Conservation (phyloP, 2,329 filamentous ascomycete genomes). For the Fusarium tricinctum region DNA sequence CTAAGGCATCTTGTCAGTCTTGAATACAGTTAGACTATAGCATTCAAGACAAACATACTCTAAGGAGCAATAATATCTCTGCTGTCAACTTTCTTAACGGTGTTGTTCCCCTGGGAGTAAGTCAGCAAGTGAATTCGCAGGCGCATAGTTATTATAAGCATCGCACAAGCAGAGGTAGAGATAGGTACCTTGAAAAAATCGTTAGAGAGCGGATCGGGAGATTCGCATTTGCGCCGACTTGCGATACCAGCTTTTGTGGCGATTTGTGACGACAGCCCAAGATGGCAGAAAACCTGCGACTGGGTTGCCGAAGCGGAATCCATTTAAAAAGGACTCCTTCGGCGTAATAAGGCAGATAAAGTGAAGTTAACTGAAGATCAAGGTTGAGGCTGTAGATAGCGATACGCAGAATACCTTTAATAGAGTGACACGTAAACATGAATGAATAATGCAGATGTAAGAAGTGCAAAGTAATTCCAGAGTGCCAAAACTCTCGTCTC, state of each 20-base stretch:
- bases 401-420: neutral
- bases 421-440: neutral
- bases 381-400: neutral
- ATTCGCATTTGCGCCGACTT: neutral
- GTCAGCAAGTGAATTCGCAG: neutral
- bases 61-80: slow-evolving; percentile 16
- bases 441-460: neutral
- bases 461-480: neutral
- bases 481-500: neutral
- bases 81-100: neutral
- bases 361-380: neutral
- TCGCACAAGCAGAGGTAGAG: neutral
- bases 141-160: neutral
- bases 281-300: neutral
- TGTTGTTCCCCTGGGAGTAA: neutral
- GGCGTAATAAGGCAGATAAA: neutral
- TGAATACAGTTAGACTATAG: neutral
- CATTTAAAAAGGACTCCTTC: slow-evolving; percentile 1
- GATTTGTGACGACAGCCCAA: neutral
- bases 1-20: slow-evolving; percentile 11
- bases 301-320: neutral
- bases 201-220: slow-evolving; percentile 3
- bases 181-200: neutral
- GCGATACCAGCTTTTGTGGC: neutral
- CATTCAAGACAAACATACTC: slow-evolving; percentile 5